These are phyloP conservation scores for Lentinus polychrous DNA, from an alignment of 1,284 basidiomycete genomes.

Conservation along the genomic window DNA sequence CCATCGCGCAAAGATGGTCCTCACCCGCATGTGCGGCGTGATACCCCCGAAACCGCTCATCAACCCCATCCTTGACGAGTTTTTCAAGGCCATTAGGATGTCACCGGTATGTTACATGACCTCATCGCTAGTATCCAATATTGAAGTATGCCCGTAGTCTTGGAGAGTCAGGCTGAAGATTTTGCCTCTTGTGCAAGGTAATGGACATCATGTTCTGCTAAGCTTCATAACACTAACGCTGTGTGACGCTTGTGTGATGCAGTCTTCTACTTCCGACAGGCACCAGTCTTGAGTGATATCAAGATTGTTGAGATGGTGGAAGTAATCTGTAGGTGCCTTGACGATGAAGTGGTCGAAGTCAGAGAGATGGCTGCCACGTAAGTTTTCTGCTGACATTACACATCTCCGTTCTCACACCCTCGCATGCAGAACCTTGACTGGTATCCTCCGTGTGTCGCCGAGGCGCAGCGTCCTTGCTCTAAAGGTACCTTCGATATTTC, in stretches of 20 bases:
- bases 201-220: background rate
- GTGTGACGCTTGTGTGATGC: constrained; percentile 4
- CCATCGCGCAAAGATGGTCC: constrained; percentile 46
- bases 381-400: constrained; percentile 15
- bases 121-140: background rate
- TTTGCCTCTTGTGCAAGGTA: constrained; percentile 71
- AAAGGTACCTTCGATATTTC: constrained; percentile 35
- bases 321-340: constrained; percentile 62
- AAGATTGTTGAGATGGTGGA: constrained; percentile 66
- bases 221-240: background rate
- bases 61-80: constrained; percentile 51
- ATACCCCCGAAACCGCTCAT: constrained; percentile 54
- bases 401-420: background rate
- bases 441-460: constrained; percentile 76
- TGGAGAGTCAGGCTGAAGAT: constrained; percentile 70
- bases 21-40: constrained; percentile 72
- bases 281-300: constrained; percentile 53
- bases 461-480: constrained; percentile 66
- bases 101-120: constrained; percentile 45
- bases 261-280: constrained; percentile 75
- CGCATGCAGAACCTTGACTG: constrained; percentile 60
- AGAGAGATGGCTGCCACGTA: constrained; percentile 72
- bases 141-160: constrained; percentile 35
- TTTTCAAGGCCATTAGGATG: constrained; percentile 59
- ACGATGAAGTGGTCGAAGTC: constrained; percentile 71